These are phyloP conservation scores for Sarcodon sp. DNA, from an alignment of 768 basidiomycete genomes.

Conservation along the genomic window DNA sequence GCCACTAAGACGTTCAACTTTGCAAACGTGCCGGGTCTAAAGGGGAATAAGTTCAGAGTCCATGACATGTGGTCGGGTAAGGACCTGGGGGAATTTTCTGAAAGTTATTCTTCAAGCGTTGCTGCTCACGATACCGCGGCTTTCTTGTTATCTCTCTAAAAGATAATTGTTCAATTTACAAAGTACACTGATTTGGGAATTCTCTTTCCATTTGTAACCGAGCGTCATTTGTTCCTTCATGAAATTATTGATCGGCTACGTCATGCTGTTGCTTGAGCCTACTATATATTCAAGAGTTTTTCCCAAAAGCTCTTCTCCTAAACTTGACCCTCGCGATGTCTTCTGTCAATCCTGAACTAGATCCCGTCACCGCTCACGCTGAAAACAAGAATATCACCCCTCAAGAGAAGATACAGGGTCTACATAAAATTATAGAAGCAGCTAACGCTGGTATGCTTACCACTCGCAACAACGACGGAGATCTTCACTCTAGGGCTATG, in stretches of 20 bases:
- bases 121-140: conserved; percentile 41
- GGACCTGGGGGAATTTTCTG: conserved; percentile 28
- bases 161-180: too few species aligned
- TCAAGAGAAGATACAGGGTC: conserved; percentile 59
- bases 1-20: conserved; percentile 33
- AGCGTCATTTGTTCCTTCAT: too few species aligned
- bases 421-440: conserved; percentile 50
- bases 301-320: conserved; percentile 1
- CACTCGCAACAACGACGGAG: conserved; percentile 52
- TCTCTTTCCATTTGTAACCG: too few species aligned
- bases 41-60: conserved; percentile 19
- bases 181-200: too few species aligned
- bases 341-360: conserved; percentile 29
- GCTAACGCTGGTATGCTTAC: conserved; percentile 69
- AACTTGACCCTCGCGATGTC: conserved; percentile 10
- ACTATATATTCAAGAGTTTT: background rate
- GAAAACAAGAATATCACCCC: conserved; percentile 43
- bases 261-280: conserved; percentile 2
- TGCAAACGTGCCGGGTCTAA: conserved; percentile 31
- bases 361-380: conserved; percentile 61
- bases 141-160: conserved; percentile 23
- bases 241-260: conserved; percentile 3
- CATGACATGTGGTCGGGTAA: conserved; percentile 43
- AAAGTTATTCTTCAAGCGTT: conserved; percentile 26
- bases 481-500: conserved; percentile 77